Evolutionary conservation across 768 basidiomycete genomes (phyloP), one percentile per base, ranked within the genome.

Genomic region (Lactifluus piperatus): DNA sequence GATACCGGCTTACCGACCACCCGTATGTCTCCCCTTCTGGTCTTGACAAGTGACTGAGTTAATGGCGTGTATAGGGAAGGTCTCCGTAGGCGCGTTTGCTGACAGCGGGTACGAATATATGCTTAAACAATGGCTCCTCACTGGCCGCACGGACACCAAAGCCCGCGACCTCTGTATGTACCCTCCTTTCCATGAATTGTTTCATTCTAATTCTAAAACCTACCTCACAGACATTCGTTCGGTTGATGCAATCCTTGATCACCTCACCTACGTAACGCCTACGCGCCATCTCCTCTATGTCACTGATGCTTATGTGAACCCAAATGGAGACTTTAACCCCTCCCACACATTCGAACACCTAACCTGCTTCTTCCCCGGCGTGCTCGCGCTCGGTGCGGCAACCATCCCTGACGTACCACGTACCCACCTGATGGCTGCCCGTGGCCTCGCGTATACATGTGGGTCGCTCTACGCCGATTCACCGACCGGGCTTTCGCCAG

Each of bases 71-170:
- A 20, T 53, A 69, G 67, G 53, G 11, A 22, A 41, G 22, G 47
- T 85, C 11, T 83, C 85, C 1, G 81, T 88, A 9, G 88, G 86
- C 29, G 80, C 79, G 5, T 76, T 75, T 55, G 83, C 85, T 10
- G 88, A 91, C 64, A 90, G 88, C 65, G 81, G 81, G 13, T 86
- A 89, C 59, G 88, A 91, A 69, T 91, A 91, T 66, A 77, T 86
- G 47, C 77, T 91, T 52, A 91, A 91, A 66, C 81, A 84, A 55
- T 88, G 83, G 71, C 73, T 91, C 8, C 76, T 89, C 44, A 85
- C 85, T 7, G 82, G 78, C 24, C 77, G 78, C 65, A 80, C 80
- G 7, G 86, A 90, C 64, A 79, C 75, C 66, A 73, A 72, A 32
- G 83, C 81, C 49, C 73, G 84, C 14, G 80, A 84, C 66, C 79